Percentiles rank a stretch among this genome's conserved stretches.
Conservation (phyloP, 2,329 filamentous ascomycete genomes). For the Hypoxylon sp. region DNA sequence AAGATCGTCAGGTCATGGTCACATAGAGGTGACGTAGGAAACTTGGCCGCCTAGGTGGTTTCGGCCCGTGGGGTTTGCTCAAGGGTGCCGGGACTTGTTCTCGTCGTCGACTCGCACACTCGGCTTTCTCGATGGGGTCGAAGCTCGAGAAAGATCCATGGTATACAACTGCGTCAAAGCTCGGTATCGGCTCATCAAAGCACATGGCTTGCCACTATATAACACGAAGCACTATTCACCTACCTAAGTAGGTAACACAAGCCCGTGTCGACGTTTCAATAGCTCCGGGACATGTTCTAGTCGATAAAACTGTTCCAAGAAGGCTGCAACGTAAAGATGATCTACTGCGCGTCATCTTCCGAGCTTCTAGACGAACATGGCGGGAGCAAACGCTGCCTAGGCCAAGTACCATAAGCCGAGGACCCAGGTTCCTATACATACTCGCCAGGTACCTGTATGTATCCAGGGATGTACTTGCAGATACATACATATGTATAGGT, state of each 20-base stretch:
- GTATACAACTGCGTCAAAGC: background rate
- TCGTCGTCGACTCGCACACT: background rate
- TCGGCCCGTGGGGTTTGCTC: slow-evolving; percentile 18
- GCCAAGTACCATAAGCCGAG: too few relatives aligned
- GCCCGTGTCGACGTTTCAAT: slow-evolving; percentile 5
- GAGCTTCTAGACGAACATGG: background rate
- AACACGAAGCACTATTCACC: background rate
- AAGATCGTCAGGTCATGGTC: slow-evolving; percentile 33
- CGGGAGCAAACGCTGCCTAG: too few relatives aligned
- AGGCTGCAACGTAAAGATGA: background rate
- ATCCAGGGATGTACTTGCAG: too few relatives aligned
- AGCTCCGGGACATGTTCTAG: background rate
- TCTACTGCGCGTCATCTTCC: slow-evolving; percentile 11
- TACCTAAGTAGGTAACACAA: background rate
- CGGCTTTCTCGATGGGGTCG: background rate
- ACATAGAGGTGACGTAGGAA: slow-evolving; percentile 34
- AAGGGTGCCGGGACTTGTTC: background rate
- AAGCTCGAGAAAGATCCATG: background rate
- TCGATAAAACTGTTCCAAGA: background rate
- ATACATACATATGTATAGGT: too few relatives aligned
- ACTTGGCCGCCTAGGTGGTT: slow-evolving; percentile 4
- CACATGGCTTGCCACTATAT: background rate
- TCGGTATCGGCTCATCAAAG: background rate
- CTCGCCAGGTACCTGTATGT: too few relatives aligned
- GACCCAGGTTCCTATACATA: too few relatives aligned